phyloP scores from a whole-genome alignment of 805 yeast species.

The Cyberlindnera meyerae region DNA sequence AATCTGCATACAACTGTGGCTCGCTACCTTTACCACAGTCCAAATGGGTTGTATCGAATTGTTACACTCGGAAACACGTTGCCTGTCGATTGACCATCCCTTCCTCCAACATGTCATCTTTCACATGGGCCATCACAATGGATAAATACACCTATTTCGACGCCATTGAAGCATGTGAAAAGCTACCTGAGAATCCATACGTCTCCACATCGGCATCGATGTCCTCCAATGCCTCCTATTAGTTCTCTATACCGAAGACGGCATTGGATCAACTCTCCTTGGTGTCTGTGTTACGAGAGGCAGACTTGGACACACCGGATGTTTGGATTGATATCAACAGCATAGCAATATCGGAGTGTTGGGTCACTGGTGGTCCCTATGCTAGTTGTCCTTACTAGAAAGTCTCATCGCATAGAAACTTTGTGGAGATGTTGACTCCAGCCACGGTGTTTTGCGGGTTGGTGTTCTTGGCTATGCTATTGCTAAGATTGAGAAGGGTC shows the following conservation, averaged over 20 bases:
- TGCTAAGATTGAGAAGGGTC: conserved; percentile 51
- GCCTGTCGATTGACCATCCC: conserved; percentile 47
- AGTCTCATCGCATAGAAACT: conserved; percentile 47
- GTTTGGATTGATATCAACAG: conserved; percentile 85
- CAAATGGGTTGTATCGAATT: conserved; percentile 58
- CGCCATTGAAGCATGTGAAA: conserved; percentile 27
- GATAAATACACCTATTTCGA: conserved; percentile 41
- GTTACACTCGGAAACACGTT: conserved; percentile 47
- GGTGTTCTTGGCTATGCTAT: conserved; percentile 42
- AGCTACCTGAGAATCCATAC: conserved; percentile 3
- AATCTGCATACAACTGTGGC: conserved; percentile 44
- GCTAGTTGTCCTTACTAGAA: conserved; percentile 74
- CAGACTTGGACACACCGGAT: conserved; percentile 28
- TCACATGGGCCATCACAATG: conserved; percentile 39
- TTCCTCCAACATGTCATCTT: conserved; percentile 25
- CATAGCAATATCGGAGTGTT: conserved; percentile 66
- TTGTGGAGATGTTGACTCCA: conserved; percentile 62
- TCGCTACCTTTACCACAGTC: conserved; percentile 34
- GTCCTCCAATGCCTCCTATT: conserved; percentile 10
- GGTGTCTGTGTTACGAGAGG: conserved; percentile 13
- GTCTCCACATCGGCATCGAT: conserved; percentile 3
- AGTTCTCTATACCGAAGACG: conserved; percentile 45
- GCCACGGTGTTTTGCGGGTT: conserved; percentile 54
- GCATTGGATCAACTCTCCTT: conserved; percentile 41
- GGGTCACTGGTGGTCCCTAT: conserved; percentile 79